A percentile compares a stretch with the other conserved stretches of the same genome.
phyloP scores from a whole-genome alignment of 164 flowering plant genomes.

The Echeveria elegans region DNA sequence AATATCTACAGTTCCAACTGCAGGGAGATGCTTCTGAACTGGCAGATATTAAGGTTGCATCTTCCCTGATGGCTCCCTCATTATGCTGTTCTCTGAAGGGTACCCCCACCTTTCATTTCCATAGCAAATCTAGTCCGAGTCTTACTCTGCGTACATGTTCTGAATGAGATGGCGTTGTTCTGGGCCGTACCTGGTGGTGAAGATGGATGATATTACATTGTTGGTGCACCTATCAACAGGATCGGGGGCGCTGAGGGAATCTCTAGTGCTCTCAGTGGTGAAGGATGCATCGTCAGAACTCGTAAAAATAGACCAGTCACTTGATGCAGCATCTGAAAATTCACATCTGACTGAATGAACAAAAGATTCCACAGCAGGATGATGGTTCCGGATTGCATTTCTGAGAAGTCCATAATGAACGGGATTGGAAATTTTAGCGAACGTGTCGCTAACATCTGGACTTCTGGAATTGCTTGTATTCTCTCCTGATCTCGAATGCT shows the following conservation, averaged over 20 bases:
- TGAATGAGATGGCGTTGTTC: slow-evolving; percentile 39
- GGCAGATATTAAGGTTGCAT: neutral
- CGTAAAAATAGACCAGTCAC: slow-evolving; percentile 82
- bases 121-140: slow-evolving; percentile 32
- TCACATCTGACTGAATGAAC: slow-evolving; percentile 23
- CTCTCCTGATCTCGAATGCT: slow-evolving; percentile 21
- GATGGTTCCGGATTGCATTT: slow-evolving; percentile 14
- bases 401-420: slow-evolving; percentile 14
- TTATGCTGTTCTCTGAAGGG: neutral
- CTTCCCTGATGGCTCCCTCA: neutral
- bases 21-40: neutral
- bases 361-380: slow-evolving; percentile 21
- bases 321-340: slow-evolving; percentile 63
- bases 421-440: slow-evolving; percentile 6
- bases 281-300: slow-evolving; percentile 85
- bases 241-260: slow-evolving; percentile 65
- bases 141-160: slow-evolving; percentile 27
- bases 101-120: slow-evolving; percentile 35
- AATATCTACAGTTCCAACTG: slow-evolving; percentile 1
- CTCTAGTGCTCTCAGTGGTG: slow-evolving; percentile 81
- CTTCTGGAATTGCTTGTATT: slow-evolving; percentile 16
- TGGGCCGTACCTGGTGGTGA: slow-evolving; percentile 28
- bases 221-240: slow-evolving; percentile 32
- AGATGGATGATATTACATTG: slow-evolving; percentile 48
- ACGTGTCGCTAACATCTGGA: slow-evolving; percentile 14